Base-by-base conservation (phyloP, 768 basidiomycete species). In the Tylopilus balloui region DNA sequence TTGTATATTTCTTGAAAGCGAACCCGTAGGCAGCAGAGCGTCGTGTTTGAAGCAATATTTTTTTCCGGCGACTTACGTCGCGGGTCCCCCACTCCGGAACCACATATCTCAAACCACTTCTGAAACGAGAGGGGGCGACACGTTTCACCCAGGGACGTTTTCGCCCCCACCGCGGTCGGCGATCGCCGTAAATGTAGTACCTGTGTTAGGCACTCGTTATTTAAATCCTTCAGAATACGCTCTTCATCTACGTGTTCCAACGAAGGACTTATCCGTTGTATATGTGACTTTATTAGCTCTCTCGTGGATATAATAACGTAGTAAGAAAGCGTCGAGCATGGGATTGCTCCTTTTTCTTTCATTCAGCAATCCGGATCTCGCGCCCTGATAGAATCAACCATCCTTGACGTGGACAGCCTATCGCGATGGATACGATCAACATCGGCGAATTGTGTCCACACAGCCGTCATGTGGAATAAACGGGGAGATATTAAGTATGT, bases 231-330 rank as follows among this genome's bases (percentile, higher is more conserved):
- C 17, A 8, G 32, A 13, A 34, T 15, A 32, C 13, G 7, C n/a
- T 35, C 23, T 17, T 23, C 13, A 13, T 24, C 13, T 38, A 24
- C 13, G 8, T 28, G 2, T 5, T 28, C 28, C 10, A 6, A 10
- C 28, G 28, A 25, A 4, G 3, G n/a, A n/a, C 11, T 2, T 13
- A 42, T 36, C 27, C 10, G 23, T 31, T 29, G 29, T 45, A 14
- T 19, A 31, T 45, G 34, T 23, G 27, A 25, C 24, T 13, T n/a
- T 40, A 47, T 39, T 44, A 38, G 4, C 21, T 23, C n/a, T 29
- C 17, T 23, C 19, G 31, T 46, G 46, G 44, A 47, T 40, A 34
- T 41, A 50, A 42, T 37, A 49, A 17, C 14, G n/a, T 53, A 57
- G 47, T 12, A n/a, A n/a, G 38, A 14, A 9, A 23, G 14, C 4